A percentile compares a stretch with the other conserved stretches of the same genome.
Evolutionary conservation across 176 grass and related monocot species (phyloP).

Genomic region (Canna indica): DNA sequence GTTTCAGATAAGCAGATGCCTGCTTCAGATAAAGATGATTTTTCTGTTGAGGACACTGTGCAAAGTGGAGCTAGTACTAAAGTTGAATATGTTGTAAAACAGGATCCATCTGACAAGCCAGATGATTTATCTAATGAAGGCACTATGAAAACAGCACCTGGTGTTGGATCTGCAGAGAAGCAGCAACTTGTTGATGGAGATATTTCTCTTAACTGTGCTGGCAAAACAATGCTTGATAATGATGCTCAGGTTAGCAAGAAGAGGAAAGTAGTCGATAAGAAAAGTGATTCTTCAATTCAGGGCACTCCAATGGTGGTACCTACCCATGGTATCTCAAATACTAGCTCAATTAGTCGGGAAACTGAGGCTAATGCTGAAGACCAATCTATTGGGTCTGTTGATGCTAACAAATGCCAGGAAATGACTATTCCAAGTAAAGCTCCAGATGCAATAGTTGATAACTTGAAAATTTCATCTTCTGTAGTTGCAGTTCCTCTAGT

Average conservation of each 20-base stretch:
- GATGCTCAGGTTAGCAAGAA: conserved; percentile 37
- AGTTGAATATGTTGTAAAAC: neutral
- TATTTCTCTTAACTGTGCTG: conserved; percentile 38
- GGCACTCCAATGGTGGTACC: neutral
- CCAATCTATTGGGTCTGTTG: neutral
- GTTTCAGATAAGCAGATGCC: neutral
- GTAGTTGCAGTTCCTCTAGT: conserved; percentile 22
- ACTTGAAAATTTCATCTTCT: conserved; percentile 6
- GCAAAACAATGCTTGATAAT: conserved; percentile 30
- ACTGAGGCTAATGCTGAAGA: conserved; percentile 15
- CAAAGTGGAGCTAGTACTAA: neutral
- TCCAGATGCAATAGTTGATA: conserved; percentile 13
- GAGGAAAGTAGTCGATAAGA: conserved; percentile 43
- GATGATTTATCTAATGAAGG: neutral
- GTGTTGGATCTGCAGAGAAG: conserved; percentile 24
- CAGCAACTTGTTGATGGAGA: conserved; percentile 30
- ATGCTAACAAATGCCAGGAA: conserved; percentile 24
- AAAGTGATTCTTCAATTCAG: conserved; percentile 15
- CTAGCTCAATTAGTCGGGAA: conserved; percentile 11
- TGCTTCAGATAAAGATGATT: conserved; percentile 6
- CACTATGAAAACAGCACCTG: conserved; percentile 13
- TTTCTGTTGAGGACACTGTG: neutral
- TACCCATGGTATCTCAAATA: neutral
- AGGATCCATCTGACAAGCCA: neutral
- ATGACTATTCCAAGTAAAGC: conserved; percentile 25